phyloP scores from a whole-genome alignment of 306 rosid genomes.

The Cicer chorassanicum region DNA sequence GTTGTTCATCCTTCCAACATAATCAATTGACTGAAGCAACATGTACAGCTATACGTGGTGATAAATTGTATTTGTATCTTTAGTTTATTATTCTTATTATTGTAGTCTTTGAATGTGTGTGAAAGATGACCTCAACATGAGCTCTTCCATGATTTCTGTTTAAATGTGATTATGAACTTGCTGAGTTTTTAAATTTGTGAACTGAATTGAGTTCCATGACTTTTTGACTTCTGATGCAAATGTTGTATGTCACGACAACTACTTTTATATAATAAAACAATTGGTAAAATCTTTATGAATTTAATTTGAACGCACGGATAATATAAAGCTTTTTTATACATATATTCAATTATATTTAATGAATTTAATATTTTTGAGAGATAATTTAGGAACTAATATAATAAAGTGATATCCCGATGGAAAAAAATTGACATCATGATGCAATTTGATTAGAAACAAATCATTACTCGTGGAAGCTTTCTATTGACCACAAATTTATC shows the following conservation, averaged over 20 bases:
- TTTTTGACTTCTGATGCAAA: background rate
- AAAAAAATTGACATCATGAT: no score
- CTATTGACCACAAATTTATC: no score
- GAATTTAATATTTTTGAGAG: no score
- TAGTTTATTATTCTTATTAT: conserved; percentile 42
- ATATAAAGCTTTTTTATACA: no score
- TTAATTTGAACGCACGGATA: no score
- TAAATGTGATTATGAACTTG: conserved; percentile 34
- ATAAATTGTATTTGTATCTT: conserved; percentile 52
- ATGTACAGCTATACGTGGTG: conserved; percentile 84
- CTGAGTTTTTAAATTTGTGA: background rate
- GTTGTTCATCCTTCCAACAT: conserved; percentile 51
- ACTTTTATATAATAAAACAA: no score
- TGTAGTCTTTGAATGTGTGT: conserved; percentile 48
- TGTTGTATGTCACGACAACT: background rate
- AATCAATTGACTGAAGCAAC: conserved; percentile 49
- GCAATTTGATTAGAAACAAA: no score
- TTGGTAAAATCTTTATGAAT: no score
- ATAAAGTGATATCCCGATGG: no score
- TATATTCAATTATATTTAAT: no score
- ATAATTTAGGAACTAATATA: no score
- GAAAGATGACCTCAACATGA: conserved; percentile 26
- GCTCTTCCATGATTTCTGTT: conserved; percentile 27
- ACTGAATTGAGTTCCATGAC: conserved; percentile 14
- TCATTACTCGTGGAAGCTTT: no score